Percentiles rank a stretch among this genome's conserved stretches.
phyloP scores from a whole-genome alignment of 2,329 filamentous ascomycete species.

The Orbilia ellipsospora region DNA sequence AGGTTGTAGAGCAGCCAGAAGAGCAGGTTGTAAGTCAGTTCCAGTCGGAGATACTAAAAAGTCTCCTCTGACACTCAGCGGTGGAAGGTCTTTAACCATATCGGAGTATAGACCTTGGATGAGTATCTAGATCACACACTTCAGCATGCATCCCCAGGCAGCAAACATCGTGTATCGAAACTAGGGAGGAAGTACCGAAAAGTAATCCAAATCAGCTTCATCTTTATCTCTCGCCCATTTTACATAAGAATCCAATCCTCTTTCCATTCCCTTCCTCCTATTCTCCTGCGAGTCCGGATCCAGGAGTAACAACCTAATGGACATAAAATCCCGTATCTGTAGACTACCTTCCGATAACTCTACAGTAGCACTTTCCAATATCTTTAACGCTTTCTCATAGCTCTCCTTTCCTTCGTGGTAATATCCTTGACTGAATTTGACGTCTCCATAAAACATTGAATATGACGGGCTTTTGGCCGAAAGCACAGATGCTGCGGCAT shows the following conservation, averaged over 20 bases:
- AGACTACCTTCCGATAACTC: slow-evolving; percentile 42
- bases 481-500: neutral
- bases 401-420: slow-evolving; percentile 33
- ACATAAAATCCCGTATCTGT: slow-evolving; percentile 35
- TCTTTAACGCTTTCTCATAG: slow-evolving; percentile 18
- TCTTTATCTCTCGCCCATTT: slow-evolving; percentile 39
- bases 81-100: slow-evolving; percentile 31
- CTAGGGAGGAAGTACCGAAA: slow-evolving; percentile 12
- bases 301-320: slow-evolving; percentile 10
- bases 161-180: neutral
- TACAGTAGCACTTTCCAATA: slow-evolving; percentile 10
- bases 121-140: slow-evolving; percentile 19
- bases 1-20: neutral
- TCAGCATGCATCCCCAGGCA: neutral
- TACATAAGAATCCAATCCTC: slow-evolving; percentile 10
- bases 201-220: slow-evolving; percentile 31
- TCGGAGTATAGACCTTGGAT: slow-evolving; percentile 34
- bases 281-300: slow-evolving; percentile 23
- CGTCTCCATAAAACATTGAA: slow-evolving; percentile 25
- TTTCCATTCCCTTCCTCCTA: slow-evolving; percentile 1
- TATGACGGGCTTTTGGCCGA: slow-evolving; percentile 26
- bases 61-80: neutral
- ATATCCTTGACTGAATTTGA: slow-evolving; percentile 49
- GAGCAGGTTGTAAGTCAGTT: slow-evolving; percentile 4
- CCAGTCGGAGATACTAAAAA: neutral